Evolutionary conservation across 2,329 filamentous ascomycete species (phyloP).

Genomic region (Aspergillus carbonarius): DNA sequence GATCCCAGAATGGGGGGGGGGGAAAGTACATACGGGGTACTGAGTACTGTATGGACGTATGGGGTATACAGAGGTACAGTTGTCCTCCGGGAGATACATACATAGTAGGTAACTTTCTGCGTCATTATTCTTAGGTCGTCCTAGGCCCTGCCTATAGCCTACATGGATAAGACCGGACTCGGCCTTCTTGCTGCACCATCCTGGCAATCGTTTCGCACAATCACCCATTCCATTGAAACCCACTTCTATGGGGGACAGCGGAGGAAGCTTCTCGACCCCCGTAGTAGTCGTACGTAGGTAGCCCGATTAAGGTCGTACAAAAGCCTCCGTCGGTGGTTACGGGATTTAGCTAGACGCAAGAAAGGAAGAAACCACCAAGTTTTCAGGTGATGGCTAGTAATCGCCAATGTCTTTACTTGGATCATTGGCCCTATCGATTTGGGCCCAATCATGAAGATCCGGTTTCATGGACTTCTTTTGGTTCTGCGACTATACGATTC

Average conservation of each 20-base stretch:
- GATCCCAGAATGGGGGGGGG: constrained; percentile 4
- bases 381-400: neutral
- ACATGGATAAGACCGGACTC: neutral
- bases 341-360: neutral
- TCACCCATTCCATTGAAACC: neutral
- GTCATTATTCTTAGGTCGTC: neutral
- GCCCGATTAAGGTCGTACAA: neutral
- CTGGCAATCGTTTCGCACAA: neutral
- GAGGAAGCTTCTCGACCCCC: neutral
- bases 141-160: neutral
- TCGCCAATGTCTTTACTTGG: neutral
- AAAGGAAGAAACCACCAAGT: neutral
- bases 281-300: neutral
- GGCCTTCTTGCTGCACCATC: neutral
- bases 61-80: neutral
- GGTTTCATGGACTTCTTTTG: neutral
- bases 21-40: neutral
- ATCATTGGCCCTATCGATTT: neutral
- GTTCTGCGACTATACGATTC: neutral
- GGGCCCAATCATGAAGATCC: neutral
- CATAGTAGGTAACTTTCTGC: neutral
- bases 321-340: neutral
- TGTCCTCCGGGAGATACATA: neutral
- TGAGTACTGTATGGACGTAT: neutral
- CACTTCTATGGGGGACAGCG: neutral